Percentiles rank a stretch among this genome's conserved stretches.
phyloP scores from a whole-genome alignment of 176 grass and related monocot species.

The Themeda triandra region DNA sequence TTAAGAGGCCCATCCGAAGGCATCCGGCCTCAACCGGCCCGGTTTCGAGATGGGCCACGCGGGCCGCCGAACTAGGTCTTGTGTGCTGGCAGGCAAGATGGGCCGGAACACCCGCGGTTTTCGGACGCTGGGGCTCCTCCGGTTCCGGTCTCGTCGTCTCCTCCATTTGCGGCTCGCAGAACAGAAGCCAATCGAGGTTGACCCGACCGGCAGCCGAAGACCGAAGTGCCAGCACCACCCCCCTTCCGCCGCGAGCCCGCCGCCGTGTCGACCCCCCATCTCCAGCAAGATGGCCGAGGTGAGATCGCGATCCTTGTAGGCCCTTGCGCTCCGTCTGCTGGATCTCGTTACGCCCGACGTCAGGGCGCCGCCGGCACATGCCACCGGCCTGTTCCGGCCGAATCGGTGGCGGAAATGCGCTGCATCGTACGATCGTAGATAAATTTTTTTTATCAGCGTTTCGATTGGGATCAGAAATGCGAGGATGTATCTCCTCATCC shows the following conservation, averaged over 20 bases:
- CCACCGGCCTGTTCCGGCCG: background rate
- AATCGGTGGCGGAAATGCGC: background rate
- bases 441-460: background rate
- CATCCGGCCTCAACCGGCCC: background rate
- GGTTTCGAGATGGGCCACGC: background rate
- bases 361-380: background rate
- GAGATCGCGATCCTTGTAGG: background rate
- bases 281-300: conserved; percentile 22
- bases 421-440: background rate
- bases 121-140: background rate
- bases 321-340: background rate
- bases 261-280: background rate
- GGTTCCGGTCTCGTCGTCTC: background rate
- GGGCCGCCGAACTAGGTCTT: background rate
- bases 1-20: background rate
- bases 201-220: background rate
- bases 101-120: background rate
- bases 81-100: too few relatives aligned
- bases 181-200: background rate
- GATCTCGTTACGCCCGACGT: background rate
- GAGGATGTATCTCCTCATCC: background rate
- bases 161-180: background rate
- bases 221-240: background rate
- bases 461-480: background rate
- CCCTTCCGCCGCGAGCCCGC: background rate